A percentile compares a stretch with the other conserved stretches of the same genome.
These are phyloP conservation scores for Fusarium irregulare DNA, from an alignment of 2,329 filamentous ascomycete genomes.

Conservation along the genomic window DNA sequence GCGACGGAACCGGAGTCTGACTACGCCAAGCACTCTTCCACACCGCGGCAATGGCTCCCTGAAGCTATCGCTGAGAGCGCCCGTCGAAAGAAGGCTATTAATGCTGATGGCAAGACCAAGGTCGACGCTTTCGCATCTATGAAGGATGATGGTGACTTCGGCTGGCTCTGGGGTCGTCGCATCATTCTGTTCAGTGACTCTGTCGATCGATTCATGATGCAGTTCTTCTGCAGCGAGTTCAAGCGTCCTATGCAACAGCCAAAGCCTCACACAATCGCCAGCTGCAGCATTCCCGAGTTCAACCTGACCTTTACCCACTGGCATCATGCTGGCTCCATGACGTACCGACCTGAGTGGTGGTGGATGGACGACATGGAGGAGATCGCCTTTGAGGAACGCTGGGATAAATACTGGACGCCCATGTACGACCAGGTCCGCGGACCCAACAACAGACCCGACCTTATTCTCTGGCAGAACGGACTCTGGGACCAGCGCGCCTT, in stretches of 20 bases:
- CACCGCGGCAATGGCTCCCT: constrained; percentile 32
- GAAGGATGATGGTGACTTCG: constrained; percentile 30
- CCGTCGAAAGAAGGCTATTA: constrained; percentile 23
- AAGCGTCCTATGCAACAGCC: constrained; percentile 28
- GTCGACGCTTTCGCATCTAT: constrained; percentile 12
- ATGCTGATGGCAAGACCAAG: not conserved
- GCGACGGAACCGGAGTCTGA: constrained; percentile 60
- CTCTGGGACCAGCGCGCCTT: constrained; percentile 40
- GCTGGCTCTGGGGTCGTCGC: constrained; percentile 42
- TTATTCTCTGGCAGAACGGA: constrained; percentile 38
- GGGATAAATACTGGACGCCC: constrained; percentile 34
- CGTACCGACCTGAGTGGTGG: constrained; percentile 36
- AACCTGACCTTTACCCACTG: constrained; percentile 36
- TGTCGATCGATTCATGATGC: constrained; percentile 40
- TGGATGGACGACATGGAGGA: constrained; percentile 40
- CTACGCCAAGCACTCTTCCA: constrained; percentile 22
- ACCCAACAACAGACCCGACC: constrained; percentile 23
- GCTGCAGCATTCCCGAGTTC: constrained; percentile 32
- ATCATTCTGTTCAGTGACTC: constrained; percentile 37
- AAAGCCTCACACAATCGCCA: constrained; percentile 26
- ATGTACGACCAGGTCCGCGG: constrained; percentile 32
- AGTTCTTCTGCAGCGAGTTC: constrained; percentile 38
- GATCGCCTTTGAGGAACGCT: constrained; percentile 33
- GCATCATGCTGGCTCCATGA: constrained; percentile 33
- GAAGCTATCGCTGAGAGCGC: constrained; percentile 23